Conservation (phyloP, 768 basidiomycete genomes). For the Pulveroboletus sp. region DNA sequence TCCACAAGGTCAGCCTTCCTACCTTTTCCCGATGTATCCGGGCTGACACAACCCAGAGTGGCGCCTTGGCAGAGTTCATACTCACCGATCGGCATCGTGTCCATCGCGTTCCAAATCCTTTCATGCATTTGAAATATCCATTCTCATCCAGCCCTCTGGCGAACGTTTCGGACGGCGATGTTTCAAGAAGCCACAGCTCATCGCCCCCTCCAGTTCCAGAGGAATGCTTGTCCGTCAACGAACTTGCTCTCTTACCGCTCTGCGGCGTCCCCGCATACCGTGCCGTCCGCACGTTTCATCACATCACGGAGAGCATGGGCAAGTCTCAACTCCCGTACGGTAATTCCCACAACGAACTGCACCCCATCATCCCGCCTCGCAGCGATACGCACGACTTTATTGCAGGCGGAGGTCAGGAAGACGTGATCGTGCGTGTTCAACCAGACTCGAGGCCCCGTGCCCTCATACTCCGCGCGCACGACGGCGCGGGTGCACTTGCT, state of each 20-base stretch:
- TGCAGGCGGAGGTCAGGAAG: constrained; percentile 25
- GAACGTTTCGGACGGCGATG: constrained; percentile 6
- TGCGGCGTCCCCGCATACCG: constrained; percentile 80
- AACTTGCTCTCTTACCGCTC: constrained; percentile 77
- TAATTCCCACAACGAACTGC: constrained; percentile 25
- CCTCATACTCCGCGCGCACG: constrained; percentile 73
- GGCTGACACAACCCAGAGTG: constrained; percentile 48
- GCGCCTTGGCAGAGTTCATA: constrained; percentile 87
- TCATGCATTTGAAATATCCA: constrained; percentile 32
- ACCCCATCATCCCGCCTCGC: constrained; percentile 25
- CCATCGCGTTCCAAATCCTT: constrained; percentile 65
- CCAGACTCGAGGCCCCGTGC: constrained; percentile 33
- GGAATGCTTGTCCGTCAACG: constrained; percentile 49
- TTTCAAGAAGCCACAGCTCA: constrained; percentile 10
- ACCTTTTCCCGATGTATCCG: neutral
- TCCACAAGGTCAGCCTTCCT: constrained; percentile 61
- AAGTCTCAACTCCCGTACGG: constrained; percentile 23
- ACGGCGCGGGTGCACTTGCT: constrained; percentile 71
- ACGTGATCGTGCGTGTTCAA: neutral
- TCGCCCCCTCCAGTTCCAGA: constrained; percentile 6
- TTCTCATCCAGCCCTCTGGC: constrained; percentile 14
- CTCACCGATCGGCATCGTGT: constrained; percentile 76
- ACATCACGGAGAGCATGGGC: constrained; percentile 26
- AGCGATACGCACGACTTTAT: constrained; percentile 23
- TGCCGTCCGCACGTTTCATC: constrained; percentile 65